phyloP scores from a whole-genome alignment of 2,329 filamentous ascomycete species.

The Coniella vitis region DNA sequence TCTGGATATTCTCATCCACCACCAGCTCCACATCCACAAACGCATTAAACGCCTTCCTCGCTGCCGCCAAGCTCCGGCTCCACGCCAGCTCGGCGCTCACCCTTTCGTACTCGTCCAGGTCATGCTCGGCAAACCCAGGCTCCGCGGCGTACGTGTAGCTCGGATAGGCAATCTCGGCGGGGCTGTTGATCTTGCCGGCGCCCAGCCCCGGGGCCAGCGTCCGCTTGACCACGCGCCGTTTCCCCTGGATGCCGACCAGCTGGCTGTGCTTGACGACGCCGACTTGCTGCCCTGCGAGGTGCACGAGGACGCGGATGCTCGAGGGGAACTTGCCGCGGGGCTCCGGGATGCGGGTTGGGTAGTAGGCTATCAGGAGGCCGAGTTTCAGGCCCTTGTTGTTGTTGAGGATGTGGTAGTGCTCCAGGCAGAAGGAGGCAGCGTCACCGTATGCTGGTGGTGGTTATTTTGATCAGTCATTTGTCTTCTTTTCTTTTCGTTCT shows the following conservation, averaged over 20 bases:
- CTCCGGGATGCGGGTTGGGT: constrained; percentile 37
- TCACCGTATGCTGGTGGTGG: constrained; percentile 35
- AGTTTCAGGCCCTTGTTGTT: constrained; percentile 38
- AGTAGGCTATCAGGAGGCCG: constrained; percentile 37
- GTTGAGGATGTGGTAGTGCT: constrained; percentile 38
- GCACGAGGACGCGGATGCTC: constrained; percentile 32
- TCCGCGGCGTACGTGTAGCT: constrained; percentile 40
- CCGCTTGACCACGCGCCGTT: constrained; percentile 28
- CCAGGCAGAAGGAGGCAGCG: constrained; percentile 35
- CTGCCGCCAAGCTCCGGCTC: constrained; percentile 53
- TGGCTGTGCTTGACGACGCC: constrained; percentile 35
- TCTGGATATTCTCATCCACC: constrained; percentile 59
- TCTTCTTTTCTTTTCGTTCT: too few species aligned
- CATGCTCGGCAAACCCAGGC: constrained; percentile 64
- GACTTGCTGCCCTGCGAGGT: constrained; percentile 33
- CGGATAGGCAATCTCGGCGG: constrained; percentile 27
- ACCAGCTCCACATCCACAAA: constrained; percentile 56
- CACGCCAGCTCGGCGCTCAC: constrained; percentile 61
- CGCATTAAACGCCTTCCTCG: constrained; percentile 54
- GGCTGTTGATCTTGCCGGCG: constrained; percentile 26
- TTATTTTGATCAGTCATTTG: too few species aligned
- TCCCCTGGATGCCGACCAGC: constrained; percentile 39
- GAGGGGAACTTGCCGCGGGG: constrained; percentile 34
- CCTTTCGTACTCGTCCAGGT: constrained; percentile 60
- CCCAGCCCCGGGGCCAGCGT: constrained; percentile 32